Conservation (phyloP, 345 rosid genomes). For the Moricandia moricandioides region DNA sequence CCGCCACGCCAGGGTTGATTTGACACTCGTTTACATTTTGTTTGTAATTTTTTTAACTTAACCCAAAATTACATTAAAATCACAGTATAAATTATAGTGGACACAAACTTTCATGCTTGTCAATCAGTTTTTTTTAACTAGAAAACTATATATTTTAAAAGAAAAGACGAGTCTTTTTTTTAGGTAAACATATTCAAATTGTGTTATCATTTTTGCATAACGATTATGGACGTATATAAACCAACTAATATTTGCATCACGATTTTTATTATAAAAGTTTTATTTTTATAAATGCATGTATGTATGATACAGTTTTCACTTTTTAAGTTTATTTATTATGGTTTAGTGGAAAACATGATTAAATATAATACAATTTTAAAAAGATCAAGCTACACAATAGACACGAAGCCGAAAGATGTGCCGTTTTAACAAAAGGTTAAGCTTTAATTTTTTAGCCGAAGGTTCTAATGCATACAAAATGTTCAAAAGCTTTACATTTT, state of each 20-base stretch:
- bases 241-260: neutral
- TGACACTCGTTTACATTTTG: constrained; percentile 26
- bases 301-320: neutral
- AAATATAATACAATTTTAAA: neutral
- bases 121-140: neutral
- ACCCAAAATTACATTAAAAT: neutral
- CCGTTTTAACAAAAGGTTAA: constrained; percentile 13
- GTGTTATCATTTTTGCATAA: neutral
- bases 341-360: constrained; percentile 19
- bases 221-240: neutral
- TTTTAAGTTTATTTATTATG: neutral
- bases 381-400: neutral
- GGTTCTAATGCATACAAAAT: constrained; percentile 10
- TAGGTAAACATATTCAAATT: too few species aligned
- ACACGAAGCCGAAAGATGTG: constrained; percentile 34
- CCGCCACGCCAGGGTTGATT: constrained; percentile 39
- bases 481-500: constrained; percentile 14
- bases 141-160: neutral
- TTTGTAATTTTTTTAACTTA: neutral
- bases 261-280: neutral
- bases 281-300: constrained; percentile 3
- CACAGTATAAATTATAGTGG: neutral
- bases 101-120: neutral
- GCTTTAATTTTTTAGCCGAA: constrained; percentile 22
- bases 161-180: neutral